Percentiles rank a stretch among this genome's conserved stretches.
Evolutionary conservation across 495 filamentous ascomycete genomes (phyloP).

Genomic region (Astrocystis sublimbata): DNA sequence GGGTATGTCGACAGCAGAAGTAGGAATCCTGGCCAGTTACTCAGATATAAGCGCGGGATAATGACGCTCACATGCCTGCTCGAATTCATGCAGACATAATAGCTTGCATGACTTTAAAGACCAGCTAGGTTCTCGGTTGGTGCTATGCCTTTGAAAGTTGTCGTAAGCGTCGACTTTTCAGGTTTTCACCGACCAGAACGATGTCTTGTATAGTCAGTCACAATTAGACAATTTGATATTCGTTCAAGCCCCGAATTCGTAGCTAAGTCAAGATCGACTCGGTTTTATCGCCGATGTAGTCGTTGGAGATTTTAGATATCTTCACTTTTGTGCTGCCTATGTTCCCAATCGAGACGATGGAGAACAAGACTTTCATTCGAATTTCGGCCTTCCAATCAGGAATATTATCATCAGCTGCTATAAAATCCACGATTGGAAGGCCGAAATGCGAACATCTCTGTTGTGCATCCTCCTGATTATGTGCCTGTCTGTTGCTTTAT

Average conservation of each 20-base stretch:
- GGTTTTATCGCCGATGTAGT: not conserved
- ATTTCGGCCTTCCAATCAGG: no score
- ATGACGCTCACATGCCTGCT: conserved; percentile 8
- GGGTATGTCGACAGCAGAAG: conserved; percentile 10
- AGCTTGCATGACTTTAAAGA: conserved; percentile 6
- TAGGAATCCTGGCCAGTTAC: not conserved
- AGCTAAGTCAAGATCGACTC: conserved; percentile 4
- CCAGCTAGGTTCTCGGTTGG: conserved; percentile 1
- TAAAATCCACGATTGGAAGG: not conserved
- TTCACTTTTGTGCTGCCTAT: conserved; percentile 3
- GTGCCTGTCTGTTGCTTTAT: not conserved
- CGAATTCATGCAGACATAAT: conserved; percentile 11
- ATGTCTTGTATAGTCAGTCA: not conserved
- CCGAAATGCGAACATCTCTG: not conserved
- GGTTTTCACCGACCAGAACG: not conserved
- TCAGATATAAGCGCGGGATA: not conserved
- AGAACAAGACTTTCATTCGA: no score
- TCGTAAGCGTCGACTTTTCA: not conserved
- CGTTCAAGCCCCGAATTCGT: not conserved
- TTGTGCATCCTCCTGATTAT: not conserved
- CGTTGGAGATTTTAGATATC: not conserved
- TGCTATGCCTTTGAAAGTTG: not conserved
- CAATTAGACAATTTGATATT: not conserved
- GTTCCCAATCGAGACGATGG: not conserved
- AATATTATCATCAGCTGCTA: no score